Conservation (phyloP, 1,284 basidiomycete genomes). For the Hypsizygus ulmarius region DNA sequence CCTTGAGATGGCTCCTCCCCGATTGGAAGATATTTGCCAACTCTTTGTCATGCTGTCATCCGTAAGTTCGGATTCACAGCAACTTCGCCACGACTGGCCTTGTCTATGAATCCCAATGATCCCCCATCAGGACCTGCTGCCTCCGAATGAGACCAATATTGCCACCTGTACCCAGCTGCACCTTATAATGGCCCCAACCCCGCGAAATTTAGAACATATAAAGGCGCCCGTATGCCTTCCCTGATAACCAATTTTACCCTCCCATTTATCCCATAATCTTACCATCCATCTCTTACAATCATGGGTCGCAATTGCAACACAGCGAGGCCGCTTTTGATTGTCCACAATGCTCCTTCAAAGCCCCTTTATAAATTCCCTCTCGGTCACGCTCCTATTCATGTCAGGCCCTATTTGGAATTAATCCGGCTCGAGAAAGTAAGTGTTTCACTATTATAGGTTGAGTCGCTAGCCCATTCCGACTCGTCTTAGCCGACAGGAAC, state of each 20-base stretch:
- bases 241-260: not conserved
- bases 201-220: not conserved
- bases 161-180: conserved; percentile 4
- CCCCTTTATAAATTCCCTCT: conserved; percentile 29
- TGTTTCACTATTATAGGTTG: not conserved
- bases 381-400: conserved; percentile 26
- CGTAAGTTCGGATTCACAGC: conserved; percentile 7
- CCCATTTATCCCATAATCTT: not conserved
- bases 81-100: conserved; percentile 5
- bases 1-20: too few species aligned
- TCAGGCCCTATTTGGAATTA: conserved; percentile 47
- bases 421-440: conserved; percentile 49
- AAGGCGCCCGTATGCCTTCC: not conserved
- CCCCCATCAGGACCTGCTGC: conserved; percentile 5
- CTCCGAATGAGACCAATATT: conserved; percentile 7
- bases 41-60: not conserved
- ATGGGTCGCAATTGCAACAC: conserved; percentile 24
- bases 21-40: conserved; percentile 1
- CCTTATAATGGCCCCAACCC: not conserved
- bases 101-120: conserved; percentile 7
- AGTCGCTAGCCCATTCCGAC: not conserved
- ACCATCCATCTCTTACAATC: not conserved
- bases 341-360: conserved; percentile 15
- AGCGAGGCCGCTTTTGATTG: conserved; percentile 31
- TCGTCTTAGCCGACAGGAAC: conserved; percentile 43